Evolutionary conservation across 352 stramenopile genomes (phyloP).

Genomic region (Pythium brachiatum): DNA sequence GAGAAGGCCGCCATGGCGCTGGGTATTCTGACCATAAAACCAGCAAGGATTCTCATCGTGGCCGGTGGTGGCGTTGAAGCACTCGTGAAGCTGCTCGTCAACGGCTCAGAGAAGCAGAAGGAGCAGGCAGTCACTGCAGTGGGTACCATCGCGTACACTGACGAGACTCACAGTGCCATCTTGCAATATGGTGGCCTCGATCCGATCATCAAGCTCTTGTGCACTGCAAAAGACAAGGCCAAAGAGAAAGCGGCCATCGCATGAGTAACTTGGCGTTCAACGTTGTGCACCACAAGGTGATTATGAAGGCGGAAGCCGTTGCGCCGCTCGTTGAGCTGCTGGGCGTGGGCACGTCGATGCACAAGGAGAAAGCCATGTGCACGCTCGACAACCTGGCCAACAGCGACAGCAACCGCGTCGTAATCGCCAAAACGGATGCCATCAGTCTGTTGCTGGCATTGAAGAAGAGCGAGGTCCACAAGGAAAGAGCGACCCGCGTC

Average conservation of each 20-base stretch:
- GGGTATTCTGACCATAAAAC: neutral
- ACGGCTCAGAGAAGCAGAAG: neutral
- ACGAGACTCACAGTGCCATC: neutral
- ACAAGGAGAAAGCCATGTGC: slow-evolving; percentile 1
- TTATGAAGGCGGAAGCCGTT: neutral
- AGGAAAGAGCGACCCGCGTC: neutral
- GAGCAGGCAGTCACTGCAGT: neutral
- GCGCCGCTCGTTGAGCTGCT: neutral
- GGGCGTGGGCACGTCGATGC: neutral
- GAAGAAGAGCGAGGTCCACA: neutral
- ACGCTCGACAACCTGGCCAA: neutral
- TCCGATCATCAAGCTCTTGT: neutral
- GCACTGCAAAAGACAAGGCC: neutral
- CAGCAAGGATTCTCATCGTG: neutral
- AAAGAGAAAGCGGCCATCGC: neutral
- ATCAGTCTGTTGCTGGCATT: neutral
- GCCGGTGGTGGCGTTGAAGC: neutral
- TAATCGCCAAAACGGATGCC: neutral
- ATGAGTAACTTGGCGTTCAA: slow-evolving; percentile 1
- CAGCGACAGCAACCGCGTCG: neutral
- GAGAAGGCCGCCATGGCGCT: neutral
- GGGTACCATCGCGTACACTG: neutral
- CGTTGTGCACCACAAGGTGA: neutral
- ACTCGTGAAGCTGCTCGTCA: neutral
- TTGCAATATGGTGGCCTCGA: neutral